Base-by-base conservation (phyloP, 2,329 filamentous ascomycete genomes). In the Microsporum audouinii region DNA sequence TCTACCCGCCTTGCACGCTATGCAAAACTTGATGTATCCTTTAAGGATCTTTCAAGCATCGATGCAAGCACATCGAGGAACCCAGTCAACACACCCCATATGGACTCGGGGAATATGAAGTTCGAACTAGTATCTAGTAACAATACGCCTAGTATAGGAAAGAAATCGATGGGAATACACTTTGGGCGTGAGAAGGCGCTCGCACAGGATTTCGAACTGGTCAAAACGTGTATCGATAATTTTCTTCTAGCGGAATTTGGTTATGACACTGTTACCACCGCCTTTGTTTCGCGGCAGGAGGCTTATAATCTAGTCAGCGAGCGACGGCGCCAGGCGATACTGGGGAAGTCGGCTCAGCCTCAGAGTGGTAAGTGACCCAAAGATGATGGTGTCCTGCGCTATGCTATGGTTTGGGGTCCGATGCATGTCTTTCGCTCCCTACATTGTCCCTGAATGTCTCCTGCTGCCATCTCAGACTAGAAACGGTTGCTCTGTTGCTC, bases 81-180 rank as follows among this genome's bases (percentile, higher is more conserved):
- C 5, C 8, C 38, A 3, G 38, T 12, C 3, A 39, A 39, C 8
- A 6, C 45, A 23, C 27, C 45, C 45, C 17, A 49, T 49, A 23
- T 31, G 7, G 2, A 10, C 45, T 17, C 17, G n/a, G 6, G 7
- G 45, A 3, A 23, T 2, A 49, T 49, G 45, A 7, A 7, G 8
- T 3, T 49, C 27, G n/a, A 23, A 31, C 17, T 14, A 6, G 14
- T 49, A 6, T 7, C 45, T 17, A 7, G 17, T 3, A 49, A 23
- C 5, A 17, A 49, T 7, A 27, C 59, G 69, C 34, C 73, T 59
- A 33, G 41, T 61, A n/a, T 64, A 7, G 53, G 53, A 17, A 56
- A 36, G 53, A 56, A 56, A 33, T 29, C 10, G 12, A 33, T 17
- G 23, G 33, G 53, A 2, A 12, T 56, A 17, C 38, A 12, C 14